Percentiles rank a stretch among this genome's conserved stretches.
phyloP scores from a whole-genome alignment of 139 green algal genomes.

The Picochlorum sp. region DNA sequence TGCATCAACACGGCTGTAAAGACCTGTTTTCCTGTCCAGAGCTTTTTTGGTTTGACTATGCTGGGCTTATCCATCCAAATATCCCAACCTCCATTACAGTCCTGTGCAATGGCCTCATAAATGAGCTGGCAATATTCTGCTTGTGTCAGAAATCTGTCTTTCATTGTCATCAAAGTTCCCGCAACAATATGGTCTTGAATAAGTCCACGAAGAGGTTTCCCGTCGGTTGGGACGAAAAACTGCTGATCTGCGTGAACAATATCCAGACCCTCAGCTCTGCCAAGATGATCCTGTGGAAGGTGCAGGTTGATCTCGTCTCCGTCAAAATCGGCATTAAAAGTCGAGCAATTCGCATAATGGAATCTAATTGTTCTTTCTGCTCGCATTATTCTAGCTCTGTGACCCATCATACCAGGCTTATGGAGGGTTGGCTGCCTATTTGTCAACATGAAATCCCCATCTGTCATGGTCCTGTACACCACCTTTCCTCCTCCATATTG shows the following conservation, averaged over 20 bases:
- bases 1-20: slow-evolving; percentile 64
- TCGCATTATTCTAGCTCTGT: slow-evolving; percentile 43
- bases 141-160: slow-evolving; percentile 74
- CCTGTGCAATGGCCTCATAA: slow-evolving; percentile 36
- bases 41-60: slow-evolving; percentile 61
- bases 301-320: slow-evolving; percentile 99
- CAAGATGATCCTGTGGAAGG: slow-evolving; percentile 85
- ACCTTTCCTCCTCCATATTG: slow-evolving; percentile 41
- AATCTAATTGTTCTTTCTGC: slow-evolving; percentile 91
- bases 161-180: slow-evolving; percentile 70
- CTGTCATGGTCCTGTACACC: slow-evolving; percentile 86
- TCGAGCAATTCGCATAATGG: slow-evolving; percentile 98
- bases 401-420: slow-evolving; percentile 82
- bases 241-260: slow-evolving; percentile 92
- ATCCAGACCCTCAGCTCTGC: slow-evolving; percentile 82
- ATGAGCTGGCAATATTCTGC: slow-evolving; percentile 72
- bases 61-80: slow-evolving; percentile 61
- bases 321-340: slow-evolving; percentile 98
- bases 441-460: slow-evolving; percentile 94
- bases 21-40: slow-evolving; percentile 93
- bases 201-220: slow-evolving; percentile 86
- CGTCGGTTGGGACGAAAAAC: slow-evolving; percentile 93
- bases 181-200: slow-evolving; percentile 95
- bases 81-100: slow-evolving; percentile 24
- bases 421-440: slow-evolving; percentile 99